Base-by-base conservation (phyloP, 306 rosid genomes). In the Castanopsis chinensis region DNA sequence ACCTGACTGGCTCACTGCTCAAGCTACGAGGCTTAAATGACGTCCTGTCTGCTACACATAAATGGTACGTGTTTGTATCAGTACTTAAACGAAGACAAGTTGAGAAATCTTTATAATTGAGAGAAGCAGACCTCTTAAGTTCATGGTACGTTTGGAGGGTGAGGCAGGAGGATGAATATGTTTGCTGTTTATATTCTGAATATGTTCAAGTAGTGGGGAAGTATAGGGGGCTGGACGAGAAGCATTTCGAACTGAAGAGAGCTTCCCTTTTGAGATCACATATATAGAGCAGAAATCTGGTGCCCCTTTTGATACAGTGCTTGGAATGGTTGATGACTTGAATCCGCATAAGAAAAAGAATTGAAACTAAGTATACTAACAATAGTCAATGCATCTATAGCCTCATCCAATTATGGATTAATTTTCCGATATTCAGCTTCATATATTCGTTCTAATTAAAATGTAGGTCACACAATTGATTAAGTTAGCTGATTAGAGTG, bases 211-310 rank as follows among this genome's bases (percentile, higher is more conserved):
- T 43, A 95, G 80, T 21, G 99, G 99, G 37, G 99, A 95, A 76
- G 78, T 1, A 82, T 86, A 85, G 8, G 96, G 87, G 3, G 94
- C 83, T 6, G 88, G 72, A 65, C 98, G 89, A 72, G 90, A 59
- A 71, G 98, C 91, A 28, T 57, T 86, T 73, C 88, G 76, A 69
- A 74, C 84, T 1, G 99, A 90, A 3, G 96, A 87, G 23, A 90
- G 63, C 83, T 89, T 95, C 70, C 94, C 98, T 81, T 93, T 95
- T 13, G 99, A 87, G 68, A 91, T 83, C 30, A 91, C 90, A 79
- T 86, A 89, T 15, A 91, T 93, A 0, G 78, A 91, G 82, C 99
- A 93, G 86, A 93, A 95, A 86, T 95, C 98, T 0, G 99, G 98
- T 33, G 80, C 90, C 69, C 79, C 96, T 83, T 91, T 95, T 21